Evolutionary conservation across 345 rosid genomes (phyloP).

Genomic region (Triadica sebifera): DNA sequence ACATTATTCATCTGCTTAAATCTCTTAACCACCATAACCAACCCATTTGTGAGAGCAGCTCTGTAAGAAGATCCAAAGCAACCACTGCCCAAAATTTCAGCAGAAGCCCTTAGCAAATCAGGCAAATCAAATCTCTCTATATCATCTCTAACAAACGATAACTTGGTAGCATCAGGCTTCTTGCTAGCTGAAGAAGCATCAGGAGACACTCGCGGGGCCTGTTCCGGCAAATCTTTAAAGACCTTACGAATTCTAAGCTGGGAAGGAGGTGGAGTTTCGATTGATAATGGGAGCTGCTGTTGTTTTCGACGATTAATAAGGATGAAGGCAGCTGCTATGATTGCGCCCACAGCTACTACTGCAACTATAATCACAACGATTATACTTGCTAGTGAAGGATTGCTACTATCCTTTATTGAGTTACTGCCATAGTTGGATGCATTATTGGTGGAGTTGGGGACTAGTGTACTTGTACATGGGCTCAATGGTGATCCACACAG

Average conservation of each 20-base stretch:
- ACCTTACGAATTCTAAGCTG: slow-evolving; percentile 42
- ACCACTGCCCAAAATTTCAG: slow-evolving; percentile 87
- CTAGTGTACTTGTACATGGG: background rate
- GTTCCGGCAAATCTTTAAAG: slow-evolving; percentile 20
- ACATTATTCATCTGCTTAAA: slow-evolving; percentile 79
- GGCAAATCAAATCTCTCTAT: slow-evolving; percentile 67
- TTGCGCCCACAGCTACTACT: slow-evolving; percentile 19
- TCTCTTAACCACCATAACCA: slow-evolving; percentile 78
- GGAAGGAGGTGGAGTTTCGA: slow-evolving; percentile 40
- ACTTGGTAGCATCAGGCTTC: slow-evolving; percentile 38
- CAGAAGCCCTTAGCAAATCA: slow-evolving; percentile 77
- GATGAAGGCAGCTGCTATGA: slow-evolving; percentile 20
- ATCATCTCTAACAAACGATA: slow-evolving; percentile 67
- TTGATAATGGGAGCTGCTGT: slow-evolving; percentile 13
- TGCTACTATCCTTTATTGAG: background rate
- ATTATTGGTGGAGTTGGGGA: background rate
- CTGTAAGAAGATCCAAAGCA: slow-evolving; percentile 82
- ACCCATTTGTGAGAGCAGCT: slow-evolving; percentile 47
- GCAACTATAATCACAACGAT: slow-evolving; percentile 30
- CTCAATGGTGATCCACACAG: slow-evolving; percentile 65
- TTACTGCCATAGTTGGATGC: background rate
- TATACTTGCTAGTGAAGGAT: slow-evolving; percentile 13
- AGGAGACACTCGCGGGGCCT: slow-evolving; percentile 20
- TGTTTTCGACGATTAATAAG: slow-evolving; percentile 13
- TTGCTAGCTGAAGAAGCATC: slow-evolving; percentile 21